Evolutionary conservation across 2,329 filamentous ascomycete species (phyloP), one percentile per base, ranked within the genome.

Genomic region (Knoxdaviesia proteae): DNA sequence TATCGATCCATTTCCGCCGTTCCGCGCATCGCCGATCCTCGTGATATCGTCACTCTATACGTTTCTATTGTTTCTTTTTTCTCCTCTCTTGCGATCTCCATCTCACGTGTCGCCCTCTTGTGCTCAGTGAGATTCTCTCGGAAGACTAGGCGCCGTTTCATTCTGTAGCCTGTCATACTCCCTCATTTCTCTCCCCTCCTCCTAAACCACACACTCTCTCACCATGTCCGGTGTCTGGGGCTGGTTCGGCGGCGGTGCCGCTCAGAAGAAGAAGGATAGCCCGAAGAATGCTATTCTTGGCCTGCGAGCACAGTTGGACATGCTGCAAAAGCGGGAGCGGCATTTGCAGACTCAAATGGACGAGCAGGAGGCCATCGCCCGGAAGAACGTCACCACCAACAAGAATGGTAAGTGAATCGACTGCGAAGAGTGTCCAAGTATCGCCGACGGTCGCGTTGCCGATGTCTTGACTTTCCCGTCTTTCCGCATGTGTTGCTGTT

Each of bases 211-310:
- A 20, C 35, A 36, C 34, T 34, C 32, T 30, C 32, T 10, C 41
- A 40, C 34, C n/a, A 48, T 46, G 43, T 47, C 47, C 37, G 46
- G 46, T n/a, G 42, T 49, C 36, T 77, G 82, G 80, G 76, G 80
- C 64, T 94, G 87, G 84, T 94, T 94, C 59, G 86, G 88, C 62
- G 84, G 84, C 55, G 74, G 73, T 50, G 73, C 74, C 54, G 77
- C 78, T 52, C 78, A 86, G 64, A 84, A 84, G 70, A 78, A 79
- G 65, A 94, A 92, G 67, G 84, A 94, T 64, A 80, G 77, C 47
- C 84, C 90, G 45, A 98, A 98, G 72, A 90, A 94, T 67, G 90
- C 90, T 51, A 98, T 98, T 54, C 69, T 98, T 45, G 74, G 74
- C 47, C 67, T 98, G 55, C 77, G 90, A 52, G 73, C 80, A 55